Percentiles rank a stretch among this genome's conserved stretches.
phyloP scores from a whole-genome alignment of 352 stramenopile species.

The Pythium aphanidermatum region DNA sequence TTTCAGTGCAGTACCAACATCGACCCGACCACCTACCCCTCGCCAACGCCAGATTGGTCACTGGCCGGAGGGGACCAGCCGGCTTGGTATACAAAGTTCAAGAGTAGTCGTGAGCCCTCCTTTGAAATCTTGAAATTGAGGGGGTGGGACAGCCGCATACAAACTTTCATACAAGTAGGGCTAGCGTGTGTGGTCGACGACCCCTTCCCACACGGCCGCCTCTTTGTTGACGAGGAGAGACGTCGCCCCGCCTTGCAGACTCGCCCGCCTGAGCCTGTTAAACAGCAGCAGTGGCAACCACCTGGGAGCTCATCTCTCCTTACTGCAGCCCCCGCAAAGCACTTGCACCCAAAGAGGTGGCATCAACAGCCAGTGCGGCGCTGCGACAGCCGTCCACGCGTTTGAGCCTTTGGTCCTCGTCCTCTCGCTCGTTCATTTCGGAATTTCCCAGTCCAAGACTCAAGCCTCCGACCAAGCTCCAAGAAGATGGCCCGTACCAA shows the following conservation, averaged over 20 bases:
- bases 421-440: constrained; percentile 13
- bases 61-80: neutral
- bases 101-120: constrained; percentile 10
- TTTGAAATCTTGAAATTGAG: constrained; percentile 21
- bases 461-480: constrained; percentile 8
- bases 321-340: constrained; percentile 8
- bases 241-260: constrained; percentile 9
- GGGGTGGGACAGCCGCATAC: constrained; percentile 8
- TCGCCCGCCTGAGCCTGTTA: constrained; percentile 8
- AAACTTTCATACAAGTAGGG: constrained; percentile 9
- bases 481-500: constrained; percentile 85
- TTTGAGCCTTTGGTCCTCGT: neutral
- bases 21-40: constrained; percentile 23
- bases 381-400: constrained; percentile 6
- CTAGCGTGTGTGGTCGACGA: neutral
- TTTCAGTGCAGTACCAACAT: too few relatives aligned
- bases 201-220: constrained; percentile 18
- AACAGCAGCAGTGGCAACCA: constrained; percentile 14
- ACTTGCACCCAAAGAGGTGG: constrained; percentile 1
- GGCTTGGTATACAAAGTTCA: constrained; percentile 14
- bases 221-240: constrained; percentile 18
- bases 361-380: constrained; percentile 1
- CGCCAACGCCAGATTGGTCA: constrained; percentile 6
- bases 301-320: constrained; percentile 18
- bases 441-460: constrained; percentile 23